A percentile compares a stretch with the other conserved stretches of the same genome.
phyloP scores from a whole-genome alignment of 1,284 basidiomycete genomes.

The Erythrobasidium hasegawianum region DNA sequence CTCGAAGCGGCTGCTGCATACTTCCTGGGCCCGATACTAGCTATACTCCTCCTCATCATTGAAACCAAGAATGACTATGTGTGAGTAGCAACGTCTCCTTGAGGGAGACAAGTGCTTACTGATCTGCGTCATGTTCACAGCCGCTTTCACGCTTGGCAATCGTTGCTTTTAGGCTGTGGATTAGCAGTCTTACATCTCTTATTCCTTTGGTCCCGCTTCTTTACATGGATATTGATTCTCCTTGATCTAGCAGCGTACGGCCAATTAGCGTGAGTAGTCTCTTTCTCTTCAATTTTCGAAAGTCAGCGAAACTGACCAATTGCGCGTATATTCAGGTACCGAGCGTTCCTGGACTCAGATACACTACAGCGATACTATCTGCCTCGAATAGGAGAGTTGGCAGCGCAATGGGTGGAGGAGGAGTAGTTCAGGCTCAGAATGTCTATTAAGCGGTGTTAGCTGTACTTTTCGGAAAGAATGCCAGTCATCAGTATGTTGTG shows the following conservation, averaged over 20 bases:
- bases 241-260: conserved; percentile 24
- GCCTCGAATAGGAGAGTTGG: conserved; percentile 64
- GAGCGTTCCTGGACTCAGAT: conserved; percentile 64
- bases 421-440: no score
- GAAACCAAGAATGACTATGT: conserved; percentile 77
- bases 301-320: no score
- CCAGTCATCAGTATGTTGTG: no score
- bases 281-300: no score
- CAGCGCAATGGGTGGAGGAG: conserved; percentile 68
- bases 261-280: conserved; percentile 30
- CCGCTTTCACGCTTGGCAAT: conserved; percentile 66
- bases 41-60: conserved; percentile 66
- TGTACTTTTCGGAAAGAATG: no score
- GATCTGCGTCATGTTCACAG: conserved; percentile 2
- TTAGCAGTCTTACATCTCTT: conserved; percentile 62
- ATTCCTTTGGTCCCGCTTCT: conserved; percentile 46
- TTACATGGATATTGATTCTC: conserved; percentile 30
- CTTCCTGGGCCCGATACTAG: conserved; percentile 67
- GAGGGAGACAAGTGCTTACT: no score
- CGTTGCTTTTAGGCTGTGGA: conserved; percentile 66
- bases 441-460: no score
- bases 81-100: conserved; percentile 54
- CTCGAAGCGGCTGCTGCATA: conserved; percentile 65
- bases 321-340: no score
- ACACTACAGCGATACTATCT: conserved; percentile 61